Evolutionary conservation across 176 grass and related monocot genomes (phyloP).

Genomic region (Bonia amplexicaulis): DNA sequence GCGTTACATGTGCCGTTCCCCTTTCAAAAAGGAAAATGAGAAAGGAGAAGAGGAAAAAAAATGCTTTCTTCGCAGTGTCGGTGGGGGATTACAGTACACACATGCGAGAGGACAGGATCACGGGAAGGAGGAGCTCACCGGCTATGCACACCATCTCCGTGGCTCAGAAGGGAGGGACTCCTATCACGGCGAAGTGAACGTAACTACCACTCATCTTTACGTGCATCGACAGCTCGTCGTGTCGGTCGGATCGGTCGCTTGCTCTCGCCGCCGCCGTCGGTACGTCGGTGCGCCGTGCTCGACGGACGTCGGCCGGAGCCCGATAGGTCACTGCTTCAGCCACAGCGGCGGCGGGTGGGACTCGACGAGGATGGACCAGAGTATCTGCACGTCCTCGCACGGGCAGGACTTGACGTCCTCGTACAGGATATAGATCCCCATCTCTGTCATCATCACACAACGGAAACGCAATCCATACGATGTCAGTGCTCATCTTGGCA

Average conservation of each 20-base stretch:
- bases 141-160: slow-evolving; percentile 37
- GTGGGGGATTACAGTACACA: slow-evolving; percentile 29
- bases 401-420: slow-evolving; percentile 98
- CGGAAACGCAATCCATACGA: background rate
- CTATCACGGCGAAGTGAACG: background rate
- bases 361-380: slow-evolving; percentile 96
- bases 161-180: slow-evolving; percentile 4
- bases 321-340: slow-evolving; percentile 46
- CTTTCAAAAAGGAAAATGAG: slow-evolving; percentile 21
- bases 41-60: background rate
- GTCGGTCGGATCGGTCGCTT: background rate
- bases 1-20: slow-evolving; percentile 13
- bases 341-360: slow-evolving; percentile 60
- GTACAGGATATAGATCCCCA: slow-evolving; percentile 92
- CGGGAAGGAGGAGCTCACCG: slow-evolving; percentile 9
- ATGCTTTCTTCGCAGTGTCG: slow-evolving; percentile 30
- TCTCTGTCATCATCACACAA: slow-evolving; percentile 24
- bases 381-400: slow-evolving; percentile 91
- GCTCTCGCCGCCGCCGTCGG: slow-evolving; percentile 15
- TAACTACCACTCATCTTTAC: slow-evolving; percentile 20
- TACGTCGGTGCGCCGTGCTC: slow-evolving; percentile 28
- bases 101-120: background rate
- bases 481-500: background rate
- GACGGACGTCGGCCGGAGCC: background rate
- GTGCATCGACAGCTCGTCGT: slow-evolving; percentile 31